phyloP scores from a whole-genome alignment of 352 stramenopile species.

The Globisporangium megalacanthum region DNA sequence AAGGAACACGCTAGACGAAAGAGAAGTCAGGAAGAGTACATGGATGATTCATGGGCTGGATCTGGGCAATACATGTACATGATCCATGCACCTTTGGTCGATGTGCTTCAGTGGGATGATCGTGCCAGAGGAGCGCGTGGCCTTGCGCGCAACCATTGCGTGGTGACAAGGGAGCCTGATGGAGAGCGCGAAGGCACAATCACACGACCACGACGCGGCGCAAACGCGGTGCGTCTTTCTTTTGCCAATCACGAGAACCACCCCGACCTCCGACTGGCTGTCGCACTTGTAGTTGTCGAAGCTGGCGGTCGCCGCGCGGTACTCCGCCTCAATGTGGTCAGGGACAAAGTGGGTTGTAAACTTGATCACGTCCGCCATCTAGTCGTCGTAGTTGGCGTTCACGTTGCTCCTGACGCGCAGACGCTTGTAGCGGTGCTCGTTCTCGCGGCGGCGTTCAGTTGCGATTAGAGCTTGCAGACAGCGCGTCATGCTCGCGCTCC shows the following conservation, averaged over 20 bases:
- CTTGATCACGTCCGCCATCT: slow-evolving; percentile 12
- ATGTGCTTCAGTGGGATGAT: too few relatives aligned
- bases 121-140: too few relatives aligned
- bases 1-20: too few relatives aligned
- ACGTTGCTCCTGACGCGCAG: neutral
- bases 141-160: too few relatives aligned
- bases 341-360: slow-evolving; percentile 20
- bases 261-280: neutral
- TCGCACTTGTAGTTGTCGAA: neutral
- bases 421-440: neutral
- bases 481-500: slow-evolving; percentile 1
- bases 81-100: too few relatives aligned
- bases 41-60: neutral
- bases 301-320: too few relatives aligned
- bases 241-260: neutral
- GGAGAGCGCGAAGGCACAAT: slow-evolving; percentile 1
- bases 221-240: neutral
- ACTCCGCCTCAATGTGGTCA: slow-evolving; percentile 3
- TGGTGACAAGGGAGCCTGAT: too few relatives aligned
- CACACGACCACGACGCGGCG: slow-evolving; percentile 5
- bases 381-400: slow-evolving; percentile 15
- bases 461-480: neutral
- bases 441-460: neutral
- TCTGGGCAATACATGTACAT: too few relatives aligned
- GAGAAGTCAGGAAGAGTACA: neutral